Base-by-base conservation (phyloP, 2,329 filamentous ascomycete genomes). In the Ophiostoma quercus region DNA sequence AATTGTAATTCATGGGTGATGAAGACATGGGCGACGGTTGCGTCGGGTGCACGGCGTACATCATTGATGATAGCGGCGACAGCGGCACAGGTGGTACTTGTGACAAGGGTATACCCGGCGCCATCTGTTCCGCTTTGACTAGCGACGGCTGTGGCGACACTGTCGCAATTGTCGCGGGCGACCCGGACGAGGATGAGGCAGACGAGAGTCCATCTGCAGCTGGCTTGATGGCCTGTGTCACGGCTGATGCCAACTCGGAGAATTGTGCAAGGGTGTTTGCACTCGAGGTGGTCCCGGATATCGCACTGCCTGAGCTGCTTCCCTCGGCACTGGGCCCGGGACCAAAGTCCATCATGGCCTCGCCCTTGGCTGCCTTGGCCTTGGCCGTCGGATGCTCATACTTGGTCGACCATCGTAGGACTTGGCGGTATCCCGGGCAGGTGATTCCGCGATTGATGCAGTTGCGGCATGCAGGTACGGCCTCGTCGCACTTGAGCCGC, bases 331-430 rank as follows among this genome's bases (percentile, higher is more conserved):
- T 47, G 39, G 39, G n/a, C 9, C 39, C 22, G 65, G 14, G 14
- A 14, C 37, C 6, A 32, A 68, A 65, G 19, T n/a, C 34, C 8
- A 39, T 11, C 32, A 25, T 16, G 32, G 62, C 25, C 66, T 60
- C 66, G 19, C 62, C 62, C 32, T 37, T 67, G 57, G 22, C 32
- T 19, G 67, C 54, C n/a, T n/a, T 39, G 16, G 57, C 32, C 32
- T 51, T 67, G 9, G 62, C 43, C 5, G 29, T 51, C 2, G 71
- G 65, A 41, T 71, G 54, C 74, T 81, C 79, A 69, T 81, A 78
- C 63, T 81, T 81, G 72, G 79, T 80, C 0, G 80, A 81, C 80
- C 80, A 81, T 51, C 78, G 79, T 63, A 81, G 76, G 25, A 77
- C 76, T 29, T 77, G 75, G 14, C 73, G 73, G 68, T 77, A 78